phyloP scores from a whole-genome alignment of 495 filamentous ascomycete genomes.

The Aspergillus diversus region DNA sequence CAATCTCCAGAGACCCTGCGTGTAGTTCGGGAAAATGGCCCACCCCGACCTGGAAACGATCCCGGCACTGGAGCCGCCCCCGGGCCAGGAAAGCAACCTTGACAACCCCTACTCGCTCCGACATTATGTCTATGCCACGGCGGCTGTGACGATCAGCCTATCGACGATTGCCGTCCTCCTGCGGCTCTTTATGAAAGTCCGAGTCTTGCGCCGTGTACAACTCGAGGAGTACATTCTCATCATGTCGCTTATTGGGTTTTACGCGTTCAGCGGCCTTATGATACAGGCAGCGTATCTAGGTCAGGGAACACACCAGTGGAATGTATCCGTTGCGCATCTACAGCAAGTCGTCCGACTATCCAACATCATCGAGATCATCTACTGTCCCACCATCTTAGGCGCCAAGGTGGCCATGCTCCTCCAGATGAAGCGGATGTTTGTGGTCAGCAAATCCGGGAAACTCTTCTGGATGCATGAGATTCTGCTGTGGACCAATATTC shows the following conservation, averaged over 20 bases:
- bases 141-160: neutral
- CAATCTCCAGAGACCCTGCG: neutral
- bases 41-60: neutral
- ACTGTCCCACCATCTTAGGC: constrained; percentile 5
- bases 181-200: neutral
- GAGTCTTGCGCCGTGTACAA: neutral
- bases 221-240: neutral
- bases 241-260: neutral
- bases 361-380: constrained; percentile 8
- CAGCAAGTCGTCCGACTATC: neutral
- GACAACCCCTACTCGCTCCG: constrained; percentile 5
- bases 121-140: neutral
- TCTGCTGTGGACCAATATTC: constrained; percentile 6
- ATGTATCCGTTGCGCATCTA: neutral
- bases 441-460: neutral
- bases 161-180: neutral
- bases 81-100: constrained; percentile 4
- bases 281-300: neutral
- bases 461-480: constrained; percentile 5
- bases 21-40: neutral
- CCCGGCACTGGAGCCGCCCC: constrained; percentile 3
- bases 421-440: constrained; percentile 3
- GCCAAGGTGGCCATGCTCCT: constrained; percentile 5
- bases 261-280: neutral
- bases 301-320: neutral